Percentiles rank a stretch among this genome's conserved stretches.
Evolutionary conservation across 2,329 filamentous ascomycete genomes (phyloP).

Genomic region (Aureobasidium pullulans): DNA sequence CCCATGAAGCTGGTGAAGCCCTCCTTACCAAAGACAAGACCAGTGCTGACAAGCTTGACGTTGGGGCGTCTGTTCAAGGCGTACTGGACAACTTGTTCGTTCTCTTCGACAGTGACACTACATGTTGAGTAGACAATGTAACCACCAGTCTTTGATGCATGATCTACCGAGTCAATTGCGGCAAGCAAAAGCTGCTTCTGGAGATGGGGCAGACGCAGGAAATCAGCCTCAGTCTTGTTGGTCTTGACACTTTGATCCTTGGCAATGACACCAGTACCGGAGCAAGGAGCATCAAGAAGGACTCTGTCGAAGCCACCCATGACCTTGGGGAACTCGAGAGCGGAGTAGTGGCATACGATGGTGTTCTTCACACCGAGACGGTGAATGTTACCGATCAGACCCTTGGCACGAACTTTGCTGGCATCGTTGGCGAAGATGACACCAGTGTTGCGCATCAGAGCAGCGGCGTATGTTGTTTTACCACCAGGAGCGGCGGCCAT

Average conservation of each 20-base stretch:
- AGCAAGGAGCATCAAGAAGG: conserved; percentile 89
- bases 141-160: conserved; percentile 83
- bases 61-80: conserved; percentile 87
- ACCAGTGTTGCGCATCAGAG: conserved; percentile 95
- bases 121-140: conserved; percentile 97
- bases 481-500: conserved; percentile 94
- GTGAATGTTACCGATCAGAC: conserved; percentile 96
- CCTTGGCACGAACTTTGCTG: conserved; percentile 87
- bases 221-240: conserved; percentile 94
- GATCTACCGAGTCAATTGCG: conserved; percentile 91
- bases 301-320: conserved; percentile 96
- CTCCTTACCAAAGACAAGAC: conserved; percentile 81
- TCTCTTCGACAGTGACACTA: conserved; percentile 88
- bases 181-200: conserved; percentile 91
- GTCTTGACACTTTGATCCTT: conserved; percentile 97
- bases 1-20: conserved; percentile 87
- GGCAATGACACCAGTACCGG: conserved; percentile 92
- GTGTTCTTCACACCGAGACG: conserved; percentile 89
- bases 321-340: conserved; percentile 84
- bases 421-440: conserved; percentile 95
- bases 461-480: conserved; percentile 94
- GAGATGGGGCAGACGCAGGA: conserved; percentile 83
- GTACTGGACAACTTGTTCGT: conserved; percentile 90
- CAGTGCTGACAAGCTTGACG: conserved; percentile 85
- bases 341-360: conserved; percentile 92